These are phyloP conservation scores for Ogataea minuta DNA, from an alignment of 805 yeast genomes.

Conservation along the genomic window DNA sequence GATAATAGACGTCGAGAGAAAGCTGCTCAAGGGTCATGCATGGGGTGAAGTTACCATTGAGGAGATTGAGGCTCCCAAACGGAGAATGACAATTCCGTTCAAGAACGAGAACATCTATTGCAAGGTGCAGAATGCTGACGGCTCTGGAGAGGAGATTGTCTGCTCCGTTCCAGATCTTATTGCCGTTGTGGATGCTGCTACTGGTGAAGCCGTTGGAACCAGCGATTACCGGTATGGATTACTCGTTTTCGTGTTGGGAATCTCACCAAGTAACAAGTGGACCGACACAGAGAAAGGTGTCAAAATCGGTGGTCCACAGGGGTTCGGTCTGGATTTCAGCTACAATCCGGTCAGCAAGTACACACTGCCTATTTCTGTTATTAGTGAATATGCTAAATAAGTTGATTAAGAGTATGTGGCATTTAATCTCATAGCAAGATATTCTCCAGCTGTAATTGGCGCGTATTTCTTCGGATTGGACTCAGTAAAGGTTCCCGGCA, in stretches of 20 bases:
- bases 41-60: conserved; percentile 42
- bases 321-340: conserved; percentile 35
- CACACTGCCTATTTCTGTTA: conserved; percentile 38
- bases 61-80: conserved; percentile 16
- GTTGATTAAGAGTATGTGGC: conserved; percentile 16
- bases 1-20: conserved; percentile 42
- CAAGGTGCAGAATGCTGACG: conserved; percentile 22
- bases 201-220: conserved; percentile 48
- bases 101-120: conserved; percentile 46
- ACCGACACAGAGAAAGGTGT: conserved; percentile 37
- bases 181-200: conserved; percentile 40
- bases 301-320: conserved; percentile 42
- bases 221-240: conserved; percentile 48
- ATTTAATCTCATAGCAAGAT: conserved; percentile 22
- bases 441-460: conserved; percentile 25
- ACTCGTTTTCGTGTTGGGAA: conserved; percentile 41
- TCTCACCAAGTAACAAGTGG: conserved; percentile 40
- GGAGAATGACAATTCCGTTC: conserved; percentile 41
- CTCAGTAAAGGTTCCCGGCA: conserved; percentile 23
- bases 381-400: conserved; percentile 34
- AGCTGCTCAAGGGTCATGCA: conserved; percentile 41
- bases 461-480: conserved; percentile 20
- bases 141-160: conserved; percentile 30
- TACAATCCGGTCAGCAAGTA: conserved; percentile 40
- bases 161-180: conserved; percentile 48